Base-by-base conservation (phyloP, 345 rosid species). In the Syzygium grande region DNA sequence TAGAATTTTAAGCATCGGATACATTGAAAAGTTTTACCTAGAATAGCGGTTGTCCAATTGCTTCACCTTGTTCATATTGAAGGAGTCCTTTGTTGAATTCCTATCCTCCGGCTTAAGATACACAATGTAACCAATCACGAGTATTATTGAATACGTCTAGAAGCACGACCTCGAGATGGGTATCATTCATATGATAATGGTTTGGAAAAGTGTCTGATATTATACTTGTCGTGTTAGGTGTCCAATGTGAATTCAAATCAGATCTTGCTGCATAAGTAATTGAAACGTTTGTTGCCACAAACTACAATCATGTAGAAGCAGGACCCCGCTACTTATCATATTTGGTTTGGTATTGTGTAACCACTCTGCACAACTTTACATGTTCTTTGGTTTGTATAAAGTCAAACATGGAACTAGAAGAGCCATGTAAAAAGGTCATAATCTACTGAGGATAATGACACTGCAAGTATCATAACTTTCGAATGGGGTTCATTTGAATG, bases 401-500 rank as follows among this genome's bases (percentile, higher is more conserved):
- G 79, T 68, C 25, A 30, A 68, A 68, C 46, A 34, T 7, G 0
- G 5, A 68, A 17, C 19, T 2, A 73, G 4, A 34, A 38, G 5
- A 73, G 21, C 38, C 7, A 0, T 19, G 46, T 73, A 17, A 73
- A 73, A 38, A 21, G 22, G 12, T 38, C 83, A 73, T 9, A 73
- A 73, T 41, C 6, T 73, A 7, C 14, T 0, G 1, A 73, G 22
- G 1, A 73, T 17, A 10, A 0, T 38, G 2, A 73, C 11, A 3
- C 7, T 2, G 10, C 7, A 21, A 38, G 7, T 10, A 4, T 11
- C 25, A 9, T 19, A 11, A 73, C 7, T 19, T 73, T 19, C 14
- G 11, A 0, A 73, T 19, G 23, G 3, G 4, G 1, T 0, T 41
- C 5, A 38, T 10, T 68, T 9, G 2, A 68, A 3, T 34, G 2